Conservation (phyloP, 2,329 filamentous ascomycete species). For the Myriosclerotinia curreyana region DNA sequence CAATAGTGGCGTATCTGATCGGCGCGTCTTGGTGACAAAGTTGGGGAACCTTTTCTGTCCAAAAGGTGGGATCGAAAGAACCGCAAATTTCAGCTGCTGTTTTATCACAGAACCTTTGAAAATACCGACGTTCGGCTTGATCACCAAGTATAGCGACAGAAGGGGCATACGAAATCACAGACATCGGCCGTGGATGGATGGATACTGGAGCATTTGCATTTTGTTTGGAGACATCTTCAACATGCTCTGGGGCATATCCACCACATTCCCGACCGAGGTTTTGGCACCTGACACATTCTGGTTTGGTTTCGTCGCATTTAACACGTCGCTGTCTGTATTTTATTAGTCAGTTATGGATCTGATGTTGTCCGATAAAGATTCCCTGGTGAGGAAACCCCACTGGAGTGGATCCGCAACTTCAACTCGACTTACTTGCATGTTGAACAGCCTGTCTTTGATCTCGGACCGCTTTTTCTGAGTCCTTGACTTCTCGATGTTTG, state of each 20-base stretch:
- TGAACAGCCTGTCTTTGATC: slow-evolving; percentile 39
- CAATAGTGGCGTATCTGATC: slow-evolving; percentile 37
- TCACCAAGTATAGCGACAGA: slow-evolving; percentile 35
- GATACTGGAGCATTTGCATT: slow-evolving; percentile 29
- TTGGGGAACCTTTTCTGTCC: slow-evolving; percentile 39
- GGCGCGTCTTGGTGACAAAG: slow-evolving; percentile 37
- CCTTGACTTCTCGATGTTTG: slow-evolving; percentile 38
- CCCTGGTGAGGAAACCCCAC: slow-evolving; percentile 13
- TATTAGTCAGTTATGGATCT: slow-evolving; percentile 25
- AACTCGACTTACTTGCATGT: slow-evolving; percentile 38
- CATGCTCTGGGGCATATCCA: slow-evolving; percentile 37
- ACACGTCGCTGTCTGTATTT: slow-evolving; percentile 37
- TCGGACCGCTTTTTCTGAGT: slow-evolving; percentile 38
- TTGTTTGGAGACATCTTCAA: slow-evolving; percentile 33
- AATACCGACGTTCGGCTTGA: slow-evolving; percentile 36
- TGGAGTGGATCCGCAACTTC: slow-evolving; percentile 9
- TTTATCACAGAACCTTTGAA: slow-evolving; percentile 39
- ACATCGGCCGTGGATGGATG: slow-evolving; percentile 38
- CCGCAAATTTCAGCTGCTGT: slow-evolving; percentile 37
- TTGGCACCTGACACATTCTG: slow-evolving; percentile 38
- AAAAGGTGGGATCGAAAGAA: slow-evolving; percentile 37
- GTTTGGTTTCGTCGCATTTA: slow-evolving; percentile 40
- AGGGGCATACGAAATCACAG: slow-evolving; percentile 35
- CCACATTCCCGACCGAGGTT: slow-evolving; percentile 39
- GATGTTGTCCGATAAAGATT: slow-evolving; percentile 9